Percentiles rank a stretch among this genome's conserved stretches.
Evolutionary conservation across 495 filamentous ascomycete species (phyloP).

Genomic region (Trypethelium eluteriae): DNA sequence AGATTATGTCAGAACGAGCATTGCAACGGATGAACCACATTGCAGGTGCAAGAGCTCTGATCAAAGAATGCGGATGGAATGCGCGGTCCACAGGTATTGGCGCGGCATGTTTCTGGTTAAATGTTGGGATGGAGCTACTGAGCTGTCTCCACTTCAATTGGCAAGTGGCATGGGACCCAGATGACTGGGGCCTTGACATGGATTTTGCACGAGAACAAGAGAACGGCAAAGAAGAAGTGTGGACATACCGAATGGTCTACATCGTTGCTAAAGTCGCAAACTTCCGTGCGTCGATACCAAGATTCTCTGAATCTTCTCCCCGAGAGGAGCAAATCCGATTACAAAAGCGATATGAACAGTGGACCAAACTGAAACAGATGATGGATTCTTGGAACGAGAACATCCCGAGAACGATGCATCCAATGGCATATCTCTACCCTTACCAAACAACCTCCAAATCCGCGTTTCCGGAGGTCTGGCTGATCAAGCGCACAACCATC

Average conservation of each 20-base stretch:
- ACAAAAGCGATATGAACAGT: constrained; percentile 63
- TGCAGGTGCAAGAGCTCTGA: constrained; percentile 74
- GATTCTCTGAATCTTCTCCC: constrained; percentile 47
- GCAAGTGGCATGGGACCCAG: constrained; percentile 83
- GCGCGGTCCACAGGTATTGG: constrained; percentile 72
- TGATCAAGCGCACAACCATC: constrained; percentile 72
- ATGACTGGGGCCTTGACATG: constrained; percentile 87
- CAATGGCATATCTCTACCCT: constrained; percentile 66
- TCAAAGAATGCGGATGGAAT: constrained; percentile 88
- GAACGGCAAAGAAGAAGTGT: constrained; percentile 66
- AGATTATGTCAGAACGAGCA: constrained; percentile 75
- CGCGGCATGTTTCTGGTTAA: constrained; percentile 90
- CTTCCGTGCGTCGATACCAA: constrained; percentile 62
- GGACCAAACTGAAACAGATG: constrained; percentile 62
- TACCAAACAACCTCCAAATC: constrained; percentile 62
- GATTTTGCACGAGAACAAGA: constrained; percentile 50
- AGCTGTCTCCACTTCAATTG: constrained; percentile 82
- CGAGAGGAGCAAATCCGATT: constrained; percentile 55
- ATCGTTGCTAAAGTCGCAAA: constrained; percentile 83
- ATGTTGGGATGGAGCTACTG: constrained; percentile 81
- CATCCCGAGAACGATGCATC: constrained; percentile 78
- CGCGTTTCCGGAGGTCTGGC: constrained; percentile 81
- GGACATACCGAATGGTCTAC: constrained; percentile 85
- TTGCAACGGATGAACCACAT: constrained; percentile 79
- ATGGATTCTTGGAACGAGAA: constrained; percentile 74